phyloP scores from a whole-genome alignment of 1,284 basidiomycete genomes.

The Leccinum brunneo-olivaceum region DNA sequence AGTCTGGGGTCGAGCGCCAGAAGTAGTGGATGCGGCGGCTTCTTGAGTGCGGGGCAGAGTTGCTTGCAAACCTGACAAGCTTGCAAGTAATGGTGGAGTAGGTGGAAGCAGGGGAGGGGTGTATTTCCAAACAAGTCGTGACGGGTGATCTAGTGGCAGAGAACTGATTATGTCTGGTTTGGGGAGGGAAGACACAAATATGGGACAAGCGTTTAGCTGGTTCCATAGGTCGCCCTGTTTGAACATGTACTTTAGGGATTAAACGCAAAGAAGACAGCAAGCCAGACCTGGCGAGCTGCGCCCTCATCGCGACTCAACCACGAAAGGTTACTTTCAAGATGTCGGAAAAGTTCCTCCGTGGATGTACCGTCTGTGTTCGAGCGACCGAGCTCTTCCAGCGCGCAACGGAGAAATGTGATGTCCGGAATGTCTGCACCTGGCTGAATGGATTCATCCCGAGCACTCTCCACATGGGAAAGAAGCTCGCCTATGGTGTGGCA shows the following conservation, averaged over 20 bases:
- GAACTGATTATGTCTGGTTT: slow-evolving; percentile 8
- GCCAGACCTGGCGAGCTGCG: slow-evolving; percentile 43
- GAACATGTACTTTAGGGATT: slow-evolving; percentile 1
- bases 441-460: slow-evolving; percentile 22
- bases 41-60: slow-evolving; percentile 33
- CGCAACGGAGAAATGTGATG: slow-evolving; percentile 55
- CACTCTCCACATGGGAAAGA: slow-evolving; percentile 24
- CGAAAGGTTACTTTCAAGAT: slow-evolving; percentile 48
- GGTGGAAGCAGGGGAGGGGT: slow-evolving; percentile 33
- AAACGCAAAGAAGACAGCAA: background rate
- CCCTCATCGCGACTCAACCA: slow-evolving; percentile 47
- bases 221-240: slow-evolving; percentile 54
- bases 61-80: slow-evolving; percentile 41
- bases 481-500: slow-evolving; percentile 47
- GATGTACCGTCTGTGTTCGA: slow-evolving; percentile 38
- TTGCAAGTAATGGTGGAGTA: slow-evolving; percentile 41
- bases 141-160: slow-evolving; percentile 21
- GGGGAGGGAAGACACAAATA: slow-evolving; percentile 36
- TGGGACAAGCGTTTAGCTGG: slow-evolving; percentile 45
- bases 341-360: slow-evolving; percentile 52
- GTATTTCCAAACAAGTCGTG: slow-evolving; percentile 48
- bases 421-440: slow-evolving; percentile 38
- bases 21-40: slow-evolving; percentile 30
- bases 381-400: slow-evolving; percentile 43
- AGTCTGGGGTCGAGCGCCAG: slow-evolving; percentile 20